Evolutionary conservation across 805 yeast species (phyloP).

Genomic region (Pichia californica): DNA sequence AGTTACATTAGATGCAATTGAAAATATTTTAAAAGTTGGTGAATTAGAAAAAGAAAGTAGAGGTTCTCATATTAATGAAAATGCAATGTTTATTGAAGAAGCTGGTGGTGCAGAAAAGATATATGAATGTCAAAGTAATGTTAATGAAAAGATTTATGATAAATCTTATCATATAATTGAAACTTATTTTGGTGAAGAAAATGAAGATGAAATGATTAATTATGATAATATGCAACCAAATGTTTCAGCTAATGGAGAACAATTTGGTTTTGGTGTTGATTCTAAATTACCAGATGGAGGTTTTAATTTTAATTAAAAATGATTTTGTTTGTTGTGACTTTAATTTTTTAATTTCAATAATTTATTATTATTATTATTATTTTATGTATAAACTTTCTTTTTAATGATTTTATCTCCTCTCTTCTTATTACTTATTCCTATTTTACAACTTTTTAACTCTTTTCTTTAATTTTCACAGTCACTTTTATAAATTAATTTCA

Average conservation of each 20-base stretch:
- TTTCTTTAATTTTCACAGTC: not conserved
- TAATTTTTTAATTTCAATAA: no score
- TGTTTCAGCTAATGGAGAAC: slow-evolving; percentile 51
- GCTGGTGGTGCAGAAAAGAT: slow-evolving; percentile 98
- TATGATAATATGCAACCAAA: slow-evolving; percentile 61
- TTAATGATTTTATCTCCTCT: not conserved
- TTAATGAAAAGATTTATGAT: slow-evolving; percentile 85
- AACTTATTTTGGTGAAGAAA: slow-evolving; percentile 83
- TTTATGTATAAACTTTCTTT: not conserved
- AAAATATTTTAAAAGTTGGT: slow-evolving; percentile 89
- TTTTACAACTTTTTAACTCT: not conserved
- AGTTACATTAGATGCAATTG: slow-evolving; percentile 92
- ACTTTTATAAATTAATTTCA: not conserved
- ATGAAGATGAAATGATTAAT: slow-evolving; percentile 38
- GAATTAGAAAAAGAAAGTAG: slow-evolving; percentile 81
- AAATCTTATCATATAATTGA: slow-evolving; percentile 88
- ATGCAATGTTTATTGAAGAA: slow-evolving; percentile 90
- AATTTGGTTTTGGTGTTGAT: slow-evolving; percentile 80
- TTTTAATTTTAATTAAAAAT: slow-evolving; percentile 43
- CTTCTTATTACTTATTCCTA: no score
- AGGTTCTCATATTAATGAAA: slow-evolving; percentile 66
- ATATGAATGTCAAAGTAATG: slow-evolving; percentile 84
- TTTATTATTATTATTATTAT: not conserved
- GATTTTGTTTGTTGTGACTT: no score
- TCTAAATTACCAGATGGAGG: slow-evolving; percentile 41